Conservation (phyloP, 2,329 filamentous ascomycete genomes). For the Thelonectria blattea region DNA sequence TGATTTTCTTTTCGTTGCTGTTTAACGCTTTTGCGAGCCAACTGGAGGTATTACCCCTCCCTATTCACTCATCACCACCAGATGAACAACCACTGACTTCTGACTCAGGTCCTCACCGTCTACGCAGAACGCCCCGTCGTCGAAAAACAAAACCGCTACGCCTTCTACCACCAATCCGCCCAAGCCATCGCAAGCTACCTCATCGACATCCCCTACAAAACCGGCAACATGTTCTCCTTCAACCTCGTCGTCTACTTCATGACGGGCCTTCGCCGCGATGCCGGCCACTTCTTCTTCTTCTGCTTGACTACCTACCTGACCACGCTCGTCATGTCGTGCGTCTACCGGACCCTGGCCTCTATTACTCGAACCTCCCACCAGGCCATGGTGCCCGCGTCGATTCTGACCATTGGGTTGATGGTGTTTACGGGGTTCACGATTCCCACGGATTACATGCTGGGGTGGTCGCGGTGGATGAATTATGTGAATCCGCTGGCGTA, state of each 20-base stretch:
- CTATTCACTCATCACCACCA: neutral
- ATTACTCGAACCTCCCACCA: constrained; percentile 40
- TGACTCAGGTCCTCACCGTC: constrained; percentile 33
- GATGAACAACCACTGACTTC: neutral
- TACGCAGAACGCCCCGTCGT: constrained; percentile 35
- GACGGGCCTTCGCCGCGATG: constrained; percentile 63
- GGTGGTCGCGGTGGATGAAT: constrained; percentile 62
- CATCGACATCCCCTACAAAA: constrained; percentile 37
- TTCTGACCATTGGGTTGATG: constrained; percentile 57
- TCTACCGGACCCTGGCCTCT: constrained; percentile 40
- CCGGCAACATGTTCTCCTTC: constrained; percentile 36
- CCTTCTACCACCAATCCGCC: constrained; percentile 43
- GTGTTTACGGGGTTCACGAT: constrained; percentile 51
- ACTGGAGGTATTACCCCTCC: constrained; percentile 36
- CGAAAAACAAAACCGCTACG: constrained; percentile 29
- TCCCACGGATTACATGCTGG: constrained; percentile 36
- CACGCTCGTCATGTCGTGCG: constrained; percentile 38
- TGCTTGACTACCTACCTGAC: constrained; percentile 49
- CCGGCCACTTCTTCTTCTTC: constrained; percentile 68
- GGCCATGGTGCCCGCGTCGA: constrained; percentile 58
- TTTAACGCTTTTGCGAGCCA: constrained; percentile 55
- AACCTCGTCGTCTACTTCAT: constrained; percentile 65
- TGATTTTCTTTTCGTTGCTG: constrained; percentile 59
- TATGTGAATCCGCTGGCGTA: constrained; percentile 69
- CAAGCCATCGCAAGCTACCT: constrained; percentile 39